phyloP scores from a whole-genome alignment of 2,329 filamentous ascomycete genomes.

The Epichloe glyceriae region DNA sequence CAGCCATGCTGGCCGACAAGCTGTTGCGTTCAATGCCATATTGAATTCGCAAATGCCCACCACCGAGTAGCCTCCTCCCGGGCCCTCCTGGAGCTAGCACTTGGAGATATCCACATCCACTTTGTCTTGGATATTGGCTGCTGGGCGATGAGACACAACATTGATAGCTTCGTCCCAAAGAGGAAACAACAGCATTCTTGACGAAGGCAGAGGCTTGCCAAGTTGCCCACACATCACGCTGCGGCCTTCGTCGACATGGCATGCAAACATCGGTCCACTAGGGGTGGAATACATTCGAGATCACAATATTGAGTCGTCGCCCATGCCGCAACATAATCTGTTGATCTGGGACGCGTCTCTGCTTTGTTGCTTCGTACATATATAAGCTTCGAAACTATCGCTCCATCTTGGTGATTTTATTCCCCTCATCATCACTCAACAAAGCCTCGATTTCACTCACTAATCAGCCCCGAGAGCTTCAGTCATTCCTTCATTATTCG shows the following conservation, averaged over 20 bases:
- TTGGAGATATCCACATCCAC: neutral
- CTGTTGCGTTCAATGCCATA: neutral
- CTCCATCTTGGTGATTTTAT: slow-evolving; percentile 5
- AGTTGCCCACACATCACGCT: neutral
- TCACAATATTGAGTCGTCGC: neutral
- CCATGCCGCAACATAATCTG: neutral
- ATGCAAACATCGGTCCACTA: neutral
- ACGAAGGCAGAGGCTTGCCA: neutral
- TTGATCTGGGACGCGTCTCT: slow-evolving; percentile 4
- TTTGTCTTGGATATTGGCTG: neutral
- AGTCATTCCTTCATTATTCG: slow-evolving; percentile 10
- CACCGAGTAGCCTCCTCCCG: neutral
- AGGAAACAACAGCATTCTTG: slow-evolving; percentile 2
- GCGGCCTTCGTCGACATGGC: neutral
- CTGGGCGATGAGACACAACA: neutral
- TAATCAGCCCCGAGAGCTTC: slow-evolving; percentile 15
- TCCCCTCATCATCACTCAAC: slow-evolving; percentile 10
- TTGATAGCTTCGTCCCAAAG: neutral
- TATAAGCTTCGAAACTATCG: slow-evolving; percentile 17
- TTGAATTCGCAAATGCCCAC: neutral
- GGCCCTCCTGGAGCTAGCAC: neutral
- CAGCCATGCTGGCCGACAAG: neutral
- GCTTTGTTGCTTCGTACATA: slow-evolving; percentile 12
- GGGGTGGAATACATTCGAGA: neutral
- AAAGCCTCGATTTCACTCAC: slow-evolving; percentile 20